phyloP scores from a whole-genome alignment of 805 yeast species.

The Saccharomycopsis sp. region DNA sequence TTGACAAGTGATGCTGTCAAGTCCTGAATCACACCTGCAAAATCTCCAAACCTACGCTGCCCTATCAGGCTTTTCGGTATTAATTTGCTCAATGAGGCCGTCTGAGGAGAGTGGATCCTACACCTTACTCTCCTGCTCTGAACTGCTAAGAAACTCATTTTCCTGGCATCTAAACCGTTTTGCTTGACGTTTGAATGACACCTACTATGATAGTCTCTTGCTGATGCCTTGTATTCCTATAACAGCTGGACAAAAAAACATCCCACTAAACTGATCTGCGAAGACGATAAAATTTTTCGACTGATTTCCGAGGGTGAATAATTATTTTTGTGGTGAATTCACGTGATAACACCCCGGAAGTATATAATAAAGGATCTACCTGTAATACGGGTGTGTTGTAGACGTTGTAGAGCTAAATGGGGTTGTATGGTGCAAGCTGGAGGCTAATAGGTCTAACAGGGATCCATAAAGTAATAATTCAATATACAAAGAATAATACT shows the following conservation, averaged over 20 bases:
- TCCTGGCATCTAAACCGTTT: too few relatives aligned
- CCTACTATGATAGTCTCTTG: too few relatives aligned
- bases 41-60: slow-evolving; percentile 5
- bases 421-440: too few relatives aligned
- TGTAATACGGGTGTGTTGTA: too few relatives aligned
- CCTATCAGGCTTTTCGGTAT: neutral
- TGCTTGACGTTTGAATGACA: too few relatives aligned
- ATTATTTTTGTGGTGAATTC: neutral
- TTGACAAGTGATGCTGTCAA: slow-evolving; percentile 35
- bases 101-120: neutral
- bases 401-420: too few relatives aligned
- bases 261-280: neutral
- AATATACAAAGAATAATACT: too few relatives aligned
- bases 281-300: neutral
- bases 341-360: neutral
- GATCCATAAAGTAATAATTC: too few relatives aligned
- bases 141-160: neutral
- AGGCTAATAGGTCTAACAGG: too few relatives aligned
- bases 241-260: neutral
- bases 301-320: neutral
- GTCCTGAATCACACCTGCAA: slow-evolving; percentile 3
- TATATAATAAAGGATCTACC: too few relatives aligned
- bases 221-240: too few relatives aligned
- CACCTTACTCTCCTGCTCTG: slow-evolving; percentile 1
- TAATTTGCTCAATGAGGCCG: neutral